A percentile compares a stretch with the other conserved stretches of the same genome.
phyloP scores from a whole-genome alignment of 176 grass and related monocot genomes.

The Musa schizocarpa region DNA sequence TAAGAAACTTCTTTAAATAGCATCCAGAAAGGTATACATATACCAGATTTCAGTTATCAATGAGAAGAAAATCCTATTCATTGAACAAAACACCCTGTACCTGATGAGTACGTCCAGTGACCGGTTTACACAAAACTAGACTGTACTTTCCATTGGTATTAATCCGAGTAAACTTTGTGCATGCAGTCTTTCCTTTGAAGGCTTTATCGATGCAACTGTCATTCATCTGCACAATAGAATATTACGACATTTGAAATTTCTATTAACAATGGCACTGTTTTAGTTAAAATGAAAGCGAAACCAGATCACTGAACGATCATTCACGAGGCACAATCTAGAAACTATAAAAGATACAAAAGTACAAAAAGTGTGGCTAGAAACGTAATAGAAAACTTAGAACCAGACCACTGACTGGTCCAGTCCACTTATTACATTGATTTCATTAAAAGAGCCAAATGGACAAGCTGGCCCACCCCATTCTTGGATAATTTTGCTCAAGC shows the following conservation, averaged over 20 bases:
- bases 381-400: too few relatives aligned
- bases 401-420: too few relatives aligned
- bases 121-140: slow-evolving; percentile 83
- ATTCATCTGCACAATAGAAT: slow-evolving; percentile 38
- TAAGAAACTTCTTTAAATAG: not conserved
- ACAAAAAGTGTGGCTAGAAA: not conserved
- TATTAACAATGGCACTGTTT: not conserved
- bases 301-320: not conserved
- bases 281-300: not conserved
- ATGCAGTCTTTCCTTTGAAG: slow-evolving; percentile 62
- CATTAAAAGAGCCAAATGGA: too few relatives aligned
- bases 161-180: slow-evolving; percentile 80
- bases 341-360: not conserved
- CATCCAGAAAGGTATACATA: not conserved
- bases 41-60: too few relatives aligned
- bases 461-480: too few relatives aligned
- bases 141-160: slow-evolving; percentile 56
- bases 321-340: not conserved
- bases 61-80: not conserved
- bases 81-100: slow-evolving; percentile 25
- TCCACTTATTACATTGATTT: too few relatives aligned
- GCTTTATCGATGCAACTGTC: slow-evolving; percentile 27
- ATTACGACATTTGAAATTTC: not conserved
- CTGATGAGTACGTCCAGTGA: slow-evolving; percentile 97
- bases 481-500: too few relatives aligned